Base-by-base conservation (phyloP, 2,329 filamentous ascomycete genomes). In the Leptographium lundbergii region DNA sequence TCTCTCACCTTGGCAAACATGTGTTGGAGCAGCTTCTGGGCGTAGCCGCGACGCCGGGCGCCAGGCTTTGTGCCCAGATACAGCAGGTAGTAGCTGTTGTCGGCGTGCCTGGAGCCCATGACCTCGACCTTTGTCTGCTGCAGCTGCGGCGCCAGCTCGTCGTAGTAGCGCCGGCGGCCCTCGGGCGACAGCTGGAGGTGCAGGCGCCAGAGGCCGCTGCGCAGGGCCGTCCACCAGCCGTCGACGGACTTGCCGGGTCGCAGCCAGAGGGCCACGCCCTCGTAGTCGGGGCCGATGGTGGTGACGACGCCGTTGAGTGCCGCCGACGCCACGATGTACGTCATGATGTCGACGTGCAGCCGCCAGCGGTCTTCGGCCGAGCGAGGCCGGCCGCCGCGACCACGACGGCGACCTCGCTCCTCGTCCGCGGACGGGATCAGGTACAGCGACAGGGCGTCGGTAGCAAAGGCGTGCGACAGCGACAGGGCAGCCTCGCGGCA, bases 261-360 rank as follows among this genome's bases (percentile, higher is more conserved):
- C 76, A 91, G 82, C 88, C 89, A 94, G 57, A 94, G 76, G 60
- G 87, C 88, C 58, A 94, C 85, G 63, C 83, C 86, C 64, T 89
- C 88, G 67, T 87, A 89, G 67, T 91, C 82, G 6, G 84, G 80
- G 22, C 89, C 89, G 62, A 88, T 83, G 59, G 86, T 84, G 53
- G 87, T 86, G 58, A 88, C 88, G 60, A 89, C 71, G 59, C 89
- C 89, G 65, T 85, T 85, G 67, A 87, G 79, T 70, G 83, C 84
- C 69, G 91, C 88, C 61, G 87, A 84, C 60, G 88, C 87, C 56
- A 85, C 85, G 65, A 89, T 80, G 72, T 90, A 91, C 65, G 84
- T 85, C 76, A 92, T 82, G 65, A 91, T 86, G 68, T 86, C 81
- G 64, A 87, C 78, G 70, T 94, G 89, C 53, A 94, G 77, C 64